Evolutionary conservation across 1,139 yeast genomes (phyloP), one percentile per base, ranked within the genome.

Genomic region (Blastobotrys serpentis): DNA sequence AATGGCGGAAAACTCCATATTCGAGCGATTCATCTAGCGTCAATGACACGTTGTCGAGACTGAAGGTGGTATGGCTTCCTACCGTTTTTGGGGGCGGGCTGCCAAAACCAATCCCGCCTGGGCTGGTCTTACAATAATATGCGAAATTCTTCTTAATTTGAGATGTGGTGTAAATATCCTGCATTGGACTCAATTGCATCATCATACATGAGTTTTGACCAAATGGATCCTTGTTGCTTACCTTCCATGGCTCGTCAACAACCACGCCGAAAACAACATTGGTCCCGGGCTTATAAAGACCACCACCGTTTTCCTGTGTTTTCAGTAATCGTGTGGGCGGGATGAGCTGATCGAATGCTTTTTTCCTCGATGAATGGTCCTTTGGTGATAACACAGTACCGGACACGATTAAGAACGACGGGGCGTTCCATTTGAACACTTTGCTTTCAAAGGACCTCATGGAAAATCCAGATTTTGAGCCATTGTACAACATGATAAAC

Each of bases 371-470:
- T 16, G 29, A 26, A 2, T n/a, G 50, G 40, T 11, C 32, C 33
- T 42, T n/a, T 49, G 25, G 23, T 47, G 76, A 36, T 7, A 36
- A 10, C 73, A 53, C 61, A 56, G 73, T 76, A 0, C 97, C 98
- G 3, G 81, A 76, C 0, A 90, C 74, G 0, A 90, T 55, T 10
- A 90, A 56, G 2, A 88, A 63, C 0, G 96, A 81, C 0, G 96
- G 96, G 0, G 96, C 95, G 56, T 79, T 81, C 96, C 97, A 90
- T 61, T 88, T 87, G 70, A 87, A 83, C 0, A 84, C 86, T 56
- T 84, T 87, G 53, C 84, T 78, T 65, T 90, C 96, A 51, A 90
- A 76, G 0, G 96, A 84, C 39, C 95, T 71, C 75, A 90, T 85
- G 0, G 96, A 86, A 61, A 86, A 90, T 1, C 98, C 98, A 18